Base-by-base conservation (phyloP, 2,329 filamentous ascomycete genomes). In the Monosporascus sp. region DNA sequence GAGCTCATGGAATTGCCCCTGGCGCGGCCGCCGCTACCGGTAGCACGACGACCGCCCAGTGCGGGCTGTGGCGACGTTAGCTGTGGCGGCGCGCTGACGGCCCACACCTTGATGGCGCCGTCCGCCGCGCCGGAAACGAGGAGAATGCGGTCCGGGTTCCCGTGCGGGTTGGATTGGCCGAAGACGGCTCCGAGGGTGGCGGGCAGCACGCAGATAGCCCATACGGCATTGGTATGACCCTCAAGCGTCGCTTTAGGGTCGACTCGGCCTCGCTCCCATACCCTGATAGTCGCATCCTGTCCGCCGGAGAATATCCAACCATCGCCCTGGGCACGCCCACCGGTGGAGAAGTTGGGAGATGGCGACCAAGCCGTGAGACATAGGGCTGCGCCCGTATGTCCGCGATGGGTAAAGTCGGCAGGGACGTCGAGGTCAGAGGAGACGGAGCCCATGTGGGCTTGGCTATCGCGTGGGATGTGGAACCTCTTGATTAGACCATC, bases 281-380 rank as follows among this genome's bases (percentile, higher is more conserved):
- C 91, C 31, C 92, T 85, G 38, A 99, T 86, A 7, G 90, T 96
- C 18, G 89, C 85, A 70, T 99, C 94, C 69, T 97, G 91, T 4
- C 94, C 94, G 56, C 94, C 94, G 5, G 93, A 97, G 71, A 99
- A 99, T 60, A 99, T 92, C 94, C 94, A 99, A 27, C 94, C 94
- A 63, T 97, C 94, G 35, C 93, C 93, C 62, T 88, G 85, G 7
- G 89, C 90, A 57, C 92, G 85, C 7, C 92, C 91, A 37, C 92
- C 90, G 18, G 90, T 95, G 7, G 90, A 88, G 68, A 97, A 96
- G 65, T 89, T 94, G 25, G 89, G 89, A 2, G 90, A 87, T 2
- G 90, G 86, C 2, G 90, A 91, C 79, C 90, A 97, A 3, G 93
- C 88, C 0, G 93, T 87, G 25, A 99, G 75, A 44, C 85, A 90